phyloP scores from a whole-genome alignment of 495 filamentous ascomycete genomes.

The Lophiotrema nucula region DNA sequence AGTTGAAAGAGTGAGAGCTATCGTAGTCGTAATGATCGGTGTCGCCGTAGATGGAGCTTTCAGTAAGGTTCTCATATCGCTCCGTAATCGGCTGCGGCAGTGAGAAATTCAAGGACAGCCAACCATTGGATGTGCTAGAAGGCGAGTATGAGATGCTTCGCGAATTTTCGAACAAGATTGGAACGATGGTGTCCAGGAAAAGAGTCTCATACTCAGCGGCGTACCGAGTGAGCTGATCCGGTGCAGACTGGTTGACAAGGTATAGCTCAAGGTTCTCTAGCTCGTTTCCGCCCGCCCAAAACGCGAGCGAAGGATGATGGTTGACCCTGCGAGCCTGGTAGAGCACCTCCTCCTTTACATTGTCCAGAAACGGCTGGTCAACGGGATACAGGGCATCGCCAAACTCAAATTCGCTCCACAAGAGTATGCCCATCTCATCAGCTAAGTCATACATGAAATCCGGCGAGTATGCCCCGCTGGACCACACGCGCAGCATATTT shows the following conservation, averaged over 20 bases:
- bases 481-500: conserved; percentile 71
- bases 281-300: conserved; percentile 70
- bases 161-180: conserved; percentile 62
- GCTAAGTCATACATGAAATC: conserved; percentile 70
- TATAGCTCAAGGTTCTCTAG: conserved; percentile 58
- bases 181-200: conserved; percentile 60
- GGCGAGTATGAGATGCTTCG: conserved; percentile 67
- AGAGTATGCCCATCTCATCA: conserved; percentile 57
- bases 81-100: conserved; percentile 58
- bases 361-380: conserved; percentile 56
- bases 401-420: conserved; percentile 71
- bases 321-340: conserved; percentile 65
- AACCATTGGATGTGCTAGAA: conserved; percentile 66
- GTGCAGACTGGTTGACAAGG: conserved; percentile 47
- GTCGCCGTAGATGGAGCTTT: conserved; percentile 62
- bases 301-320: conserved; percentile 65
- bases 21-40: conserved; percentile 72
- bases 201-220: conserved; percentile 60
- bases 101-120: conserved; percentile 56
- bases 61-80: conserved; percentile 58
- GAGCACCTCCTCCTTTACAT: conserved; percentile 55
- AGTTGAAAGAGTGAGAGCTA: conserved; percentile 55
- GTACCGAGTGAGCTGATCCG: conserved; percentile 49
- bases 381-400: conserved; percentile 64
- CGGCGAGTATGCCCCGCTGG: conserved; percentile 61